Conservation (phyloP, 768 basidiomycete species). For the Leucosporidium creatinivorum region DNA sequence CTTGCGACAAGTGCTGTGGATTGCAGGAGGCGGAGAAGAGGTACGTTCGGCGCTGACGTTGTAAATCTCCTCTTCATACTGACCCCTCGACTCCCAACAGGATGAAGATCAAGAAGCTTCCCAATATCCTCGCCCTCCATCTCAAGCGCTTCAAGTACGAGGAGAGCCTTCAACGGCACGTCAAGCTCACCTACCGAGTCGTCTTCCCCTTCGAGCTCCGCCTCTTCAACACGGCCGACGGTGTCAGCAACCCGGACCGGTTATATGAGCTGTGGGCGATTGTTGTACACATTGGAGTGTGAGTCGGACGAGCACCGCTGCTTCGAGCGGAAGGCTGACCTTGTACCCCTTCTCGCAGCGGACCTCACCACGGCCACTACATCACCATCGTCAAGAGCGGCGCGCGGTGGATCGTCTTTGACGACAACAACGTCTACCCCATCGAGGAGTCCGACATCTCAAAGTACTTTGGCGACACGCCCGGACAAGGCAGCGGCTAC, state of each 20-base stretch:
- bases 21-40: conserved; percentile 97
- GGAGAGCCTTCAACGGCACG: conserved; percentile 78
- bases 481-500: conserved; percentile 75
- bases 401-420: conserved; percentile 76
- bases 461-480: conserved; percentile 82
- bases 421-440: conserved; percentile 84
- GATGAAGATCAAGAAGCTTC: conserved; percentile 97
- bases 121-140: conserved; percentile 90
- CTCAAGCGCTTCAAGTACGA: conserved; percentile 99
- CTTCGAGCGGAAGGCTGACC: not conserved
- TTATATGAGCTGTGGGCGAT: conserved; percentile 92
- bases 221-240: conserved; percentile 94
- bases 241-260: conserved; percentile 80
- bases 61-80: not conserved
- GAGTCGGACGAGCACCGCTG: conserved; percentile 42
- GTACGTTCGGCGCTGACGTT: conserved; percentile 43
- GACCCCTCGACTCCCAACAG: conserved; percentile 44
- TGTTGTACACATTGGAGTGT: conserved; percentile 99
- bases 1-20: conserved; percentile 93
- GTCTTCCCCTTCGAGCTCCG: conserved; percentile 92
- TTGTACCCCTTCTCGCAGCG: conserved; percentile 49
- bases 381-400: conserved; percentile 86
- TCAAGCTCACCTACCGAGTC: conserved; percentile 93
- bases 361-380: conserved; percentile 98
- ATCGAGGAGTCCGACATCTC: conserved; percentile 84